Base-by-base conservation (phyloP, 208 protist species). In the Leishmania tropica region DNA sequence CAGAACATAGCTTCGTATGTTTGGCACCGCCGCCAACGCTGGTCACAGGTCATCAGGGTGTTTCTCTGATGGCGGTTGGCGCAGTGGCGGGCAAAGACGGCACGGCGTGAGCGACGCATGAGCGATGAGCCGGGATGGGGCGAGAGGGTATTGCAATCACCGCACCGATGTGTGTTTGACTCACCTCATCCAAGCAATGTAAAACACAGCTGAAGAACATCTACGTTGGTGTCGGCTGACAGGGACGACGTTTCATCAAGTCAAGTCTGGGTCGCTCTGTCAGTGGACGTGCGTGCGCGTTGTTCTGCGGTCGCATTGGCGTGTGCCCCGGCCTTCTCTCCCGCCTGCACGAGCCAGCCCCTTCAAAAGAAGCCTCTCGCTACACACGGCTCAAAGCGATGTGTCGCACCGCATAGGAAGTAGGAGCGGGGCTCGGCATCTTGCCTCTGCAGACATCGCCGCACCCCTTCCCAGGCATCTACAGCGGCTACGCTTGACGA, bases 311-410 rank as follows among this genome's bases (percentile, higher is more conserved):
- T 6, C 62, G 62, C 62, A 68, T 40, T 11, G 31, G 62, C 62
- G 31, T 24, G 62, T 40, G 42, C 28, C 28, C 40, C 24, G 15
- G 5, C 37, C 7, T 35, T 53, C 11, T 21, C 70, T 17, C n/a
- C 70, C 70, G 7, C 42, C 73, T n/a, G 3, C 51, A n/a, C 53
- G 3, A 58, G 51, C 35, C 56, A 51, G 35, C 37, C 3, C 31
- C 21, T 17, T 58, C 60, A 53, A 51, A 79, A 91, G 87, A 83
- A 93, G 90, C 92, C 92, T 45, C 76, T 86, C 40, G 81, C 81
- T 7, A 54, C 88, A 42, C 45, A 64, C 1, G 92, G 89, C 79
- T 94, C 87, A 67, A 89, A 96, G 40, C 90, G 83, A 37, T 90
- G 76, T 17, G 90, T 90, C 56, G 74, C 75, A 1, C 72, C 35